These are phyloP conservation scores for Crithidia acanthocephali DNA, from an alignment of 208 protist species.

Conservation along the genomic window DNA sequence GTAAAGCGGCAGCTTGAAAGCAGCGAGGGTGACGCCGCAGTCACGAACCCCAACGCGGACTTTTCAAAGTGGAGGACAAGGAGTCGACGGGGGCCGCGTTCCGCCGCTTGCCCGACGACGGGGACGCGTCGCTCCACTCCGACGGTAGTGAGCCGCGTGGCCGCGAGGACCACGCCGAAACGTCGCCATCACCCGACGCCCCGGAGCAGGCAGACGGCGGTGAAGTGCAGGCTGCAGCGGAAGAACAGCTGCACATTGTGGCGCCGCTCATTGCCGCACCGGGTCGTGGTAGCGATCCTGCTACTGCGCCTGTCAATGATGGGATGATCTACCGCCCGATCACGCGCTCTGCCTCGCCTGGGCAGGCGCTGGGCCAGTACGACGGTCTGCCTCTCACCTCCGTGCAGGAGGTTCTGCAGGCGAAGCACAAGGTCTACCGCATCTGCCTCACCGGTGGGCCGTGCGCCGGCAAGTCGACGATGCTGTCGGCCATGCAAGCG, in stretches of 20 bases:
- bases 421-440: conserved; percentile 59
- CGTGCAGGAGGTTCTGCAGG: conserved; percentile 55
- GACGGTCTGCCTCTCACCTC: conserved; percentile 41
- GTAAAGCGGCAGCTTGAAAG: conserved; percentile 11
- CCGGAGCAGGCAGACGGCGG: background rate
- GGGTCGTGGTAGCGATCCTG: background rate
- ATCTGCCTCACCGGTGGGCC: conserved; percentile 85
- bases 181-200: conserved; percentile 26
- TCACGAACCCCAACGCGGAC: background rate
- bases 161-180: background rate
- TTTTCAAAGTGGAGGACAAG: background rate
- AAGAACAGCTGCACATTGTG: background rate
- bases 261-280: background rate
- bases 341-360: conserved; percentile 64
- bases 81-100: background rate
- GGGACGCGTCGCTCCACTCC: too few relatives aligned
- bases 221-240: background rate
- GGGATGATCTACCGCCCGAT: conserved; percentile 35
- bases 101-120: background rate
- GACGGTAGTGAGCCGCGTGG: background rate
- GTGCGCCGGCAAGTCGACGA: conserved; percentile 83
- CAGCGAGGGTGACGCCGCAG: background rate
- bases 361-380: conserved; percentile 49
- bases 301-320: background rate
- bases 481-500: conserved; percentile 66